A percentile compares a stretch with the other conserved stretches of the same genome.
phyloP scores from a whole-genome alignment of 1,284 basidiomycete genomes.

The Puccinia coronata region DNA sequence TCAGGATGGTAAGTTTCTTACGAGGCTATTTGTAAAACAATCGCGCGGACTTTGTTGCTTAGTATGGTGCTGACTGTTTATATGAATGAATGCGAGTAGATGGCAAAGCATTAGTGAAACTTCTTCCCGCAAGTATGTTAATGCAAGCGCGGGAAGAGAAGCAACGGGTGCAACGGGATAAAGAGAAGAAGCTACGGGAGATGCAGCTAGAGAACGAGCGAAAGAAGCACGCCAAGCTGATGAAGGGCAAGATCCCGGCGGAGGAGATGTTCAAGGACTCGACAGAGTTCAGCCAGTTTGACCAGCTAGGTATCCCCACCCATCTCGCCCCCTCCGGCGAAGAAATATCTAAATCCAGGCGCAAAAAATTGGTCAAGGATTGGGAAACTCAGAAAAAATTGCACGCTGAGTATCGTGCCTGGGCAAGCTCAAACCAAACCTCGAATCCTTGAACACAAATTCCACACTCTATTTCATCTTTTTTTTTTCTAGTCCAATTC shows the following conservation, averaged over 20 bases:
- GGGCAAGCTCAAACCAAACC: not conserved
- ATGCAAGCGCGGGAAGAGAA: slow-evolving; percentile 86
- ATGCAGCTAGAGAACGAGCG: slow-evolving; percentile 71
- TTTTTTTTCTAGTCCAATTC: too few relatives aligned
- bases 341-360: slow-evolving; percentile 77
- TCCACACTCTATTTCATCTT: too few relatives aligned
- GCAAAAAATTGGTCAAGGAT: slow-evolving; percentile 80
- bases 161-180: slow-evolving; percentile 72
- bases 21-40: not conserved
- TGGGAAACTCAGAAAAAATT: slow-evolving; percentile 72
- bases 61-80: not conserved
- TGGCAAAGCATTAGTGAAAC: slow-evolving; percentile 90
- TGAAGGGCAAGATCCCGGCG: slow-evolving; percentile 77
- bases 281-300: slow-evolving; percentile 72
- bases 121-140: slow-evolving; percentile 80
- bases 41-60: slow-evolving; percentile 5
- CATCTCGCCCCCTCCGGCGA: slow-evolving; percentile 75
- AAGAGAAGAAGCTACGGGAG: slow-evolving; percentile 78
- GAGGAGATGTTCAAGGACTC: slow-evolving; percentile 73
- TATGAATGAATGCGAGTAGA: slow-evolving; percentile 61
- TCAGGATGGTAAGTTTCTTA: slow-evolving; percentile 71
- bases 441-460: not conserved
- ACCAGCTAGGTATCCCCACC: slow-evolving; percentile 79
- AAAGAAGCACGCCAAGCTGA: slow-evolving; percentile 74
- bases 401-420: slow-evolving; percentile 26